phyloP scores from a whole-genome alignment of 164 flowering plant species.

The Echeveria elegans region DNA sequence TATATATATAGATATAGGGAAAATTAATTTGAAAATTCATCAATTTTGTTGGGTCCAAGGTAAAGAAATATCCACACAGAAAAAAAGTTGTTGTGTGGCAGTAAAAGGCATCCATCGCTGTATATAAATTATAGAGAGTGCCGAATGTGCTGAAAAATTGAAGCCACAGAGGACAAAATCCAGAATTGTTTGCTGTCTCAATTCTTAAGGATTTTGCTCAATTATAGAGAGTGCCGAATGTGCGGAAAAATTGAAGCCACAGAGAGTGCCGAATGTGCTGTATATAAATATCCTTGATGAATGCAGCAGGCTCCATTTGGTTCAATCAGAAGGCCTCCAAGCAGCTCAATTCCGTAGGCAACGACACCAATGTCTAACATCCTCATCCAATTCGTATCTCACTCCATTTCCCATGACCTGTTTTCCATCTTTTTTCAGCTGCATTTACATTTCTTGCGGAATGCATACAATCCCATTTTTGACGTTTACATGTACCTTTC shows the following conservation, averaged over 20 bases:
- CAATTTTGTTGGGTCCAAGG: too few species aligned
- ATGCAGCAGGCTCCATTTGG: slow-evolving; percentile 78
- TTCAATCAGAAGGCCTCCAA: slow-evolving; percentile 60
- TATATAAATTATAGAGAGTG: neutral
- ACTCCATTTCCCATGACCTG: neutral
- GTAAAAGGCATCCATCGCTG: too few species aligned
- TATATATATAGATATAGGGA: too few species aligned
- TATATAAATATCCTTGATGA: slow-evolving; percentile 83
- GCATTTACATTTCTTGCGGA: neutral
- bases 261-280: too few species aligned
- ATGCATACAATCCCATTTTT: too few species aligned
- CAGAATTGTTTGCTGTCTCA: neutral
- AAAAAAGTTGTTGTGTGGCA: too few species aligned
- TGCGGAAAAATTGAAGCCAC: too few species aligned
- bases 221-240: too few species aligned
- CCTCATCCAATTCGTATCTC: slow-evolving; percentile 2
- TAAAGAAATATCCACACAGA: too few species aligned
- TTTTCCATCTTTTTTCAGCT: neutral
- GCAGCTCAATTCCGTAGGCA: slow-evolving; percentile 65
- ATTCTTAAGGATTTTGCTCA: neutral
- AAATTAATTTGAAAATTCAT: too few species aligned
- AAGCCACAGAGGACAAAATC: neutral
- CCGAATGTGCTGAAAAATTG: neutral
- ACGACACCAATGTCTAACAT: slow-evolving; percentile 59
- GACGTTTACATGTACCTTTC: too few species aligned